These are phyloP conservation scores for cucumber (Cucumis sativus) DNA, from an alignment of 306 rosid genomes.

Conservation along the genomic window Cucumber_9930_V3 NC_026660.2:27969501-27970000, in stretches of 20 bases:
- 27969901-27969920: constrained; percentile 46
- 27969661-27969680: constrained; percentile 36
- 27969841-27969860: constrained; percentile 21
- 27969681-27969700: constrained; percentile 64
- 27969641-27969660: constrained; percentile 41
- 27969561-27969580: neutral
- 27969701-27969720: constrained; percentile 54
- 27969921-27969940: constrained; percentile 37
- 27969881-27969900: constrained; percentile 28
- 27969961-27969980: constrained; percentile 25
- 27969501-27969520: neutral
- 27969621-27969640: constrained; percentile 44
- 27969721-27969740: constrained; percentile 49
- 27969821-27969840: constrained; percentile 15
- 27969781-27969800: constrained; percentile 24
- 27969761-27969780: constrained; percentile 21
- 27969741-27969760: constrained; percentile 70
- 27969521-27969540: neutral
- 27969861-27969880: constrained; percentile 17
- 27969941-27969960: constrained; percentile 16
- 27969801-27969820: constrained; percentile 31
- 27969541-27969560: neutral
- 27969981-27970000: neutral
- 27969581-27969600: constrained; percentile 4
- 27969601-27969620: constrained; percentile 50